Conservation (phyloP, 1,139 yeast species). For the Saccharomyces hybrid region DNA sequence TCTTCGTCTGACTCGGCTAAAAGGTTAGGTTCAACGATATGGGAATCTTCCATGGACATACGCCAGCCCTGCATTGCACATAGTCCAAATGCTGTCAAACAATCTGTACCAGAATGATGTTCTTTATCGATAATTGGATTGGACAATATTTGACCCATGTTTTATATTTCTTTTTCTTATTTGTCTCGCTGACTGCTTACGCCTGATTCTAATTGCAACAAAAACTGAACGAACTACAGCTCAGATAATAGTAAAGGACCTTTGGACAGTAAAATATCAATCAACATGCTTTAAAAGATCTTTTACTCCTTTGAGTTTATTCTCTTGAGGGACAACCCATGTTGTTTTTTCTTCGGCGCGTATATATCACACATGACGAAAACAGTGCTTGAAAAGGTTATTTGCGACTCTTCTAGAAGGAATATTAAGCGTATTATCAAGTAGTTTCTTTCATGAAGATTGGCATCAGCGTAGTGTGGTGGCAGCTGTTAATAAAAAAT, state of each 20-base stretch:
- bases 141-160: conserved; percentile 72
- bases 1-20: conserved; percentile 42
- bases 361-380: not conserved
- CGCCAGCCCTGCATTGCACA: conserved; percentile 99
- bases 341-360: not conserved
- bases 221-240: not conserved
- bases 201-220: not conserved
- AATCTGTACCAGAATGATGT: conserved; percentile 64
- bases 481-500: not conserved
- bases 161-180: not conserved
- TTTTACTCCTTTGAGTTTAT: conserved; percentile 1
- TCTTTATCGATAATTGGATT: conserved; percentile 66
- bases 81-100: conserved; percentile 66
- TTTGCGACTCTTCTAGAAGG: not conserved
- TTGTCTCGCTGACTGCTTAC: not conserved
- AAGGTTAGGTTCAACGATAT: conserved; percentile 33
- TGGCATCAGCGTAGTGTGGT: not conserved
- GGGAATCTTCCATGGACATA: conserved; percentile 95
- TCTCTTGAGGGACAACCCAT: not conserved
- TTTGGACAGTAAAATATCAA: conserved; percentile 3
- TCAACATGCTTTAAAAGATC: not conserved
- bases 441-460: too few relatives aligned
- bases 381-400: not conserved
- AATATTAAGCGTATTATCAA: not conserved
- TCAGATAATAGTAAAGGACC: conserved; percentile 4